These are phyloP conservation scores for Penicillium sp. DNA, from an alignment of 2,329 filamentous ascomycete species.

Conservation along the genomic window DNA sequence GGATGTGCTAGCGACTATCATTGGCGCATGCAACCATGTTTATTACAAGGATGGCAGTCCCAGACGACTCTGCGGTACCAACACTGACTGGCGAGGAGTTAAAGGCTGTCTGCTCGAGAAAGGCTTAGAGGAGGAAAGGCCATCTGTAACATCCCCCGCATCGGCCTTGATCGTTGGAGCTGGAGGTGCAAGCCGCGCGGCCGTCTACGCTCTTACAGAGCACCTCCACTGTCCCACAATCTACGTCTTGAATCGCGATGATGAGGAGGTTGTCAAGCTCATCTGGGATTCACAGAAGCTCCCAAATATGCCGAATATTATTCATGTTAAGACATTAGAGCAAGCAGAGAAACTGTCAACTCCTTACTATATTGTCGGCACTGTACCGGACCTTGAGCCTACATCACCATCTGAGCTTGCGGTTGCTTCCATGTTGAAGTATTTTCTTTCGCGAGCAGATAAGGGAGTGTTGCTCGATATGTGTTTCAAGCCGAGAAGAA, in stretches of 20 bases:
- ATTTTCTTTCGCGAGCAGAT: conserved; percentile 26
- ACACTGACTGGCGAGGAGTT: conserved; percentile 18
- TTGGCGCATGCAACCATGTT: conserved; percentile 18
- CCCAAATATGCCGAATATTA: conserved; percentile 7
- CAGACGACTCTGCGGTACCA: conserved; percentile 12
- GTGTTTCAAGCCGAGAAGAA: conserved; percentile 47
- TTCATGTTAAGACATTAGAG: conserved; percentile 9
- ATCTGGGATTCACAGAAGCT: conserved; percentile 10
- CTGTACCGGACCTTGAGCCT: conserved; percentile 41
- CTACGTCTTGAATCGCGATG: conserved; percentile 23
- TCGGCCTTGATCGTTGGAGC: conserved; percentile 15
- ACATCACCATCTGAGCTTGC: conserved; percentile 29
- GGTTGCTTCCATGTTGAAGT: conserved; percentile 26
- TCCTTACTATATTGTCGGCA: conserved; percentile 42
- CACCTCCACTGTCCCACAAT: conserved; percentile 14
- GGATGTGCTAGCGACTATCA: conserved; percentile 8
- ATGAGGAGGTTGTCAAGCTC: conserved; percentile 28
- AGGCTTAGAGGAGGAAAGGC: conserved; percentile 7
- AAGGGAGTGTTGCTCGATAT: conserved; percentile 44
- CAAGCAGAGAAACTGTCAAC: conserved; percentile 6
- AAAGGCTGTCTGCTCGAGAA: conserved; percentile 17
- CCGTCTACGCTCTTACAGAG: conserved; percentile 12
- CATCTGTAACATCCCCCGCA: conserved; percentile 5
- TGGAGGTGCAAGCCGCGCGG: conserved; percentile 18
- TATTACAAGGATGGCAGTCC: conserved; percentile 9